Evolutionary conservation across 495 filamentous ascomycete genomes (phyloP).

Genomic region (Penicillium angulare): DNA sequence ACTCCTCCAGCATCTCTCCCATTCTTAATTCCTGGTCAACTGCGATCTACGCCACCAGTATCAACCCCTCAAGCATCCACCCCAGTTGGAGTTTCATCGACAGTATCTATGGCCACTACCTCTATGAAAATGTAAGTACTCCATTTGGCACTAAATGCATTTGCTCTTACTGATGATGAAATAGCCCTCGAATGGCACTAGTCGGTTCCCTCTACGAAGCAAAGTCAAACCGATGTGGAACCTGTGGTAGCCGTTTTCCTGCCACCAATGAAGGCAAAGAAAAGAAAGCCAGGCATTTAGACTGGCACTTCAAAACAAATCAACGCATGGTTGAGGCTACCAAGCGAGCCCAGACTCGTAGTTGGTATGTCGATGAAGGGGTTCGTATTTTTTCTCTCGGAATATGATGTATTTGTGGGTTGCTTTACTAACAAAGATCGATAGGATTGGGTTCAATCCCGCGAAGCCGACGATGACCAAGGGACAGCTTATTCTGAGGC

Average conservation of each 20-base stretch:
- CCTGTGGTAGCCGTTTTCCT: slow-evolving; percentile 85
- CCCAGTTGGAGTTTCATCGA: slow-evolving; percentile 43
- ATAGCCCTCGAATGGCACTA: slow-evolving; percentile 71
- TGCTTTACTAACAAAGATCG: slow-evolving; percentile 6
- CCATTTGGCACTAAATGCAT: not conserved
- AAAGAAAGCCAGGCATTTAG: slow-evolving; percentile 88
- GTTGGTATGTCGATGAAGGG: slow-evolving; percentile 91
- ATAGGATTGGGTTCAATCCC: slow-evolving; percentile 85
- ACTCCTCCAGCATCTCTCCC: slow-evolving; percentile 32
- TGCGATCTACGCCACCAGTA: slow-evolving; percentile 35
- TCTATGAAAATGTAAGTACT: slow-evolving; percentile 75
- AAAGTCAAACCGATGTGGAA: slow-evolving; percentile 79
- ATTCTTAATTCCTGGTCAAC: slow-evolving; percentile 42
- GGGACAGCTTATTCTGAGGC: slow-evolving; percentile 41
- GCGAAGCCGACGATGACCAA: slow-evolving; percentile 68
- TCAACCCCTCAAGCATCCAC: slow-evolving; percentile 24
- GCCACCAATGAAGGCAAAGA: slow-evolving; percentile 72
- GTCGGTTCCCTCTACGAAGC: slow-evolving; percentile 72
- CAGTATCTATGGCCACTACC: slow-evolving; percentile 65
- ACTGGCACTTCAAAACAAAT: slow-evolving; percentile 97
- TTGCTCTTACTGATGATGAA: slow-evolving; percentile 27
- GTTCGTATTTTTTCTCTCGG: slow-evolving; percentile 49
- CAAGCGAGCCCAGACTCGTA: slow-evolving; percentile 79
- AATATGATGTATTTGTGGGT: not conserved
- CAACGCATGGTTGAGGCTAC: slow-evolving; percentile 80